These are phyloP conservation scores for Cladosporium sp. DNA, from an alignment of 2,329 filamentous ascomycete species.

Conservation along the genomic window DNA sequence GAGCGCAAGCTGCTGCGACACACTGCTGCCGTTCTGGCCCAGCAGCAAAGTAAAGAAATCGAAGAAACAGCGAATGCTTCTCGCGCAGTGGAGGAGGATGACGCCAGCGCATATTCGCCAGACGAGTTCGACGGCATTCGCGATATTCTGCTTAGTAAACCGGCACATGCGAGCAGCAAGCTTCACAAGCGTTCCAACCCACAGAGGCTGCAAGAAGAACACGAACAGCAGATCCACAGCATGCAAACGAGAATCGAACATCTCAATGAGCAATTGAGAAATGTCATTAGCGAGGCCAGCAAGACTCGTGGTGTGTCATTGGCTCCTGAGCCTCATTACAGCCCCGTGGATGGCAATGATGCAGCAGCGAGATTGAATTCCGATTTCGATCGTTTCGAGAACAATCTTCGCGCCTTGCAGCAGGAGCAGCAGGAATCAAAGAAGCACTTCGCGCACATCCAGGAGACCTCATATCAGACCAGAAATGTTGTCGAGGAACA, in stretches of 20 bases:
- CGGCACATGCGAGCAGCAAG: constrained; percentile 15
- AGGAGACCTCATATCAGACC: constrained; percentile 22
- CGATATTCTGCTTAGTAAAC: constrained; percentile 27
- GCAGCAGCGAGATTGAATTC: constrained; percentile 18
- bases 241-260: constrained; percentile 30
- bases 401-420: constrained; percentile 24
- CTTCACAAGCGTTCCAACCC: constrained; percentile 18
- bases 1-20: constrained; percentile 78
- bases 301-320: constrained; percentile 23
- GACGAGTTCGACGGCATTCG: constrained; percentile 53
- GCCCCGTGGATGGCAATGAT: constrained; percentile 15
- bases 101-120: constrained; percentile 22
- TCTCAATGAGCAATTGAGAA: constrained; percentile 28
- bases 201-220: constrained; percentile 22
- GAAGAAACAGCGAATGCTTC: constrained; percentile 14
- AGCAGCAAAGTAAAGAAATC: constrained; percentile 64
- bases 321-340: constrained; percentile 20
- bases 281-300: constrained; percentile 28
- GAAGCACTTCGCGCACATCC: constrained; percentile 22
- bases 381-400: constrained; percentile 24
- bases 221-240: constrained; percentile 27
- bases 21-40: constrained; percentile 85
- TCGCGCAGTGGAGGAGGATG: constrained; percentile 18
- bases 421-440: constrained; percentile 25
- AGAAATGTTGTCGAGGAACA: constrained; percentile 29